Base-by-base conservation (phyloP, 1,139 yeast genomes). In the Kodamaea suecica region DNA sequence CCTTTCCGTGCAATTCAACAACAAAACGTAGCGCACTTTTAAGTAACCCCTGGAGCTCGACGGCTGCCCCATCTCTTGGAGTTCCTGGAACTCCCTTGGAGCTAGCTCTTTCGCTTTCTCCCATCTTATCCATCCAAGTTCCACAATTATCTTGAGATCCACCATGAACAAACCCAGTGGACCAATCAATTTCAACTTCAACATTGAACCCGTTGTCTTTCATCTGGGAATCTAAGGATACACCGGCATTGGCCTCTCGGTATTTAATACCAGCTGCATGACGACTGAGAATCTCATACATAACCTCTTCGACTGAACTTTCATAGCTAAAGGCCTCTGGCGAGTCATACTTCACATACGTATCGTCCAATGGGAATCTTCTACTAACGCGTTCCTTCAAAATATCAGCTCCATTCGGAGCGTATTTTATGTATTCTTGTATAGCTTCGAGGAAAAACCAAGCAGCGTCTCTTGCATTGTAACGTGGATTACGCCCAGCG, bases 71-170 rank as follows among this genome's bases (percentile, higher is more conserved):
- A 59, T 90, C 96, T 56, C 98, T 76, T 24, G 98, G 97, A 0
- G 98, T 92, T 2, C 97, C 98, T 1, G 98, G 98, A 27, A 76
- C 69, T 11, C 98, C 98, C 51, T 81, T 84, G 41, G 80, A 82
- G 1, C 85, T 84, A 0, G 98, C 97, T 40, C 61, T 67, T 34
- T 62, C 78, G 53, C 95, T 85, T 63, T 92, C 98, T 14, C 98
- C 98, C 97, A 92, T 92, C 64, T 92, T 92, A 61, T 92, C 98
- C 97, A 90, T 92, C 98, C 98, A 92, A 0, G 98, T 92, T 15
- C 98, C 98, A 65, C 98, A 92, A 53, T 92, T 92, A 57, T 64
- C 76, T 56, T 84, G 95, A 36, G 86, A 85, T 1, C 98, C 98
- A 31, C 98, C 98, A 58, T 80, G 84, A 4, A 90, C 68, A 30